These are phyloP conservation scores for Collybiopsis luxurians DNA, from an alignment of 768 basidiomycete species.

Conservation along the genomic window DNA sequence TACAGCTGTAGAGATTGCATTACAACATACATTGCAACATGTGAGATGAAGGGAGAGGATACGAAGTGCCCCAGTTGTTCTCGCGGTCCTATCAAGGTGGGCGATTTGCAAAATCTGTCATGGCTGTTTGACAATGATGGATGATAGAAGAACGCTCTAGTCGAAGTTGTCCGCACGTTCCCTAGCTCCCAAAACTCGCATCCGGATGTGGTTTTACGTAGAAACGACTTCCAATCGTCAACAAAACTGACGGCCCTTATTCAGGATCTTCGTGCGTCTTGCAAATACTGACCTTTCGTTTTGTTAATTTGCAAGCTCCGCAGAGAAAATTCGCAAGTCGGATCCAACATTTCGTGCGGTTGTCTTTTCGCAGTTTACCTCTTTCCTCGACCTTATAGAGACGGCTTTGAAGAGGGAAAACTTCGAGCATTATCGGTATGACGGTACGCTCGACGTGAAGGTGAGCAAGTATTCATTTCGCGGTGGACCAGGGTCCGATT, in stretches of 20 bases:
- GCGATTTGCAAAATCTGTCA: not conserved
- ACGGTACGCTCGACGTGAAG: constrained; percentile 91
- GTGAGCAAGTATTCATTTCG: not conserved
- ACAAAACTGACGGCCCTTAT: constrained; percentile 89
- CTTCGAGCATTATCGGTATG: constrained; percentile 76
- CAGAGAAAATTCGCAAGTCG: constrained; percentile 63
- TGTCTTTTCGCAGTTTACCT: constrained; percentile 89
- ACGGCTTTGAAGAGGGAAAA: constrained; percentile 64
- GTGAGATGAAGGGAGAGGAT: constrained; percentile 67
- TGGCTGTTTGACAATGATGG: not conserved
- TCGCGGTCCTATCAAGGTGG: constrained; percentile 62
- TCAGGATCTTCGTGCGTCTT: constrained; percentile 64
- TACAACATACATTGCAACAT: constrained; percentile 63
- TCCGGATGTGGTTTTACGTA: constrained; percentile 56
- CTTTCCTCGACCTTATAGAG: constrained; percentile 83
- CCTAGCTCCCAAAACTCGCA: constrained; percentile 32
- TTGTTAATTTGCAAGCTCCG: not conserved
- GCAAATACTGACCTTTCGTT: not conserved
- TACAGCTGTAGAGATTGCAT: constrained; percentile 90
- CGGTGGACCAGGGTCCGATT: not conserved
- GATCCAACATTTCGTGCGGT: constrained; percentile 80
- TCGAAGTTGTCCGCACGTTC: constrained; percentile 54
- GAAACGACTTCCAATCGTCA: constrained; percentile 84
- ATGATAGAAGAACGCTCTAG: constrained; percentile 51
- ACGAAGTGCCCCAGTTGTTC: constrained; percentile 81